Base-by-base conservation (phyloP, 768 basidiomycete species). In the Krasilnikovozyma curviuscula region DNA sequence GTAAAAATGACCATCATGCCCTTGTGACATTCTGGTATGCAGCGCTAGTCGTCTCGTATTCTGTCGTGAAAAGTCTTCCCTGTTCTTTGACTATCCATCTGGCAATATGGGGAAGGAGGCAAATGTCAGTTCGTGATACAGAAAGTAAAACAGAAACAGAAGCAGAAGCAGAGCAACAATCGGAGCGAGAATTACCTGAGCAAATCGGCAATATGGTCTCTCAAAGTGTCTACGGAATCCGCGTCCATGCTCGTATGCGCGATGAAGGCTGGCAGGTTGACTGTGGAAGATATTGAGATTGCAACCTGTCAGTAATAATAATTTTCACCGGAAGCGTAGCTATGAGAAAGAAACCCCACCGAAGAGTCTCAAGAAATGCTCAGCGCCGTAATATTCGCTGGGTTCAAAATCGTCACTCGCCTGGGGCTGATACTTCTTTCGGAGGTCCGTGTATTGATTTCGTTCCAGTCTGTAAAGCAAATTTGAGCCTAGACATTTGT, bases 401-500 rank as follows among this genome's bases (percentile, higher is more conserved):
- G 93, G 83, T 57, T 83, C 78, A 62, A 76, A 80, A 60, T 84
- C 83, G 53, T 76, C 69, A 5, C 69, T 73, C 1, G 71, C 76
- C 1, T 79, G 81, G 7, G 82, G 83, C 53, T 78, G 74, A 55
- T 78, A 83, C 53, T 66, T 65, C 57, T 78, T 77, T 37, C 81
- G 73, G 21, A 83, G 72, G 40, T 79, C 76, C 5, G 79, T 78
- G 54, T 91, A 95, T 63, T 97, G 89, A 6, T 77, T 76, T n/a
- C 91, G 75, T 63, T 98, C 91, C 55, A 91, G 88, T 18, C 86
- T 79, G 60, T 97, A 98, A 3, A 97, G 71, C 24, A 98, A 72
- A 63, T 83, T 88, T 48, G 80, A 76, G 5, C 91, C 68, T 9
- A 69, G 72, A 0, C 85, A 79, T 28, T 83, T 81, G 64, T 98